Conservation (phyloP, 78 protist genomes). For the Trichosphaerium sp. region DNA sequence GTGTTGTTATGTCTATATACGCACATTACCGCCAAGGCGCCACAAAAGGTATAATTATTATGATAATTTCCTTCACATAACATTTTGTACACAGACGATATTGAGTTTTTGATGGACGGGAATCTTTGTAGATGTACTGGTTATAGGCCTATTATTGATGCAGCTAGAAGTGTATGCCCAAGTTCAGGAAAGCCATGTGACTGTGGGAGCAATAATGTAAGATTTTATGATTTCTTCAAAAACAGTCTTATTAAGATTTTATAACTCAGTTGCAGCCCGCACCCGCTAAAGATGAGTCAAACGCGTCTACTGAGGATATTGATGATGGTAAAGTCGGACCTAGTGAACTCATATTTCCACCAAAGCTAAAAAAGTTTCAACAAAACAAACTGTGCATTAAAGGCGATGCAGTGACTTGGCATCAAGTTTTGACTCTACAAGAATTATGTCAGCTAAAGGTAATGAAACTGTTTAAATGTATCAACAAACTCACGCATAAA, state of each 20-base stretch:
- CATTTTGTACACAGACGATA: constrained; percentile 34
- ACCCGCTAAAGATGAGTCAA: neutral
- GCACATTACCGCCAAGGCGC: constrained; percentile 13
- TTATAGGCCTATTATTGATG: constrained; percentile 85
- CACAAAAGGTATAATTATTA: neutral
- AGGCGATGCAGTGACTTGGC: too few relatives aligned
- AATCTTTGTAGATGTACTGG: constrained; percentile 96
- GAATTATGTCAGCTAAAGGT: too few relatives aligned
- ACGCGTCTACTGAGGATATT: neutral
- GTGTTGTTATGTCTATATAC: constrained; percentile 59
- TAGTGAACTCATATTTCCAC: constrained; percentile 63
- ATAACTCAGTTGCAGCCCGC: too few relatives aligned
- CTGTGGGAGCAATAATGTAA: too few relatives aligned
- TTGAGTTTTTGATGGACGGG: constrained; percentile 75
- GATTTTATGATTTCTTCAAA: too few relatives aligned
- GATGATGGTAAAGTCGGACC: constrained; percentile 12
- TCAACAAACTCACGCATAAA: too few relatives aligned
- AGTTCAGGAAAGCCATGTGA: constrained; percentile 36
- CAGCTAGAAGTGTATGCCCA: constrained; percentile 51
- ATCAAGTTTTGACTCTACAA: too few relatives aligned
- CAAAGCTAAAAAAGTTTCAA: constrained; percentile 36
- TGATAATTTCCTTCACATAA: constrained; percentile 25
- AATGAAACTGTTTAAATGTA: too few relatives aligned
- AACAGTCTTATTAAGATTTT: too few relatives aligned
- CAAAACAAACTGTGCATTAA: too few relatives aligned